Percentiles rank a stretch among this genome's conserved stretches.
phyloP scores from a whole-genome alignment of 2,329 filamentous ascomycete genomes.

The Falciphora oryzae region DNA sequence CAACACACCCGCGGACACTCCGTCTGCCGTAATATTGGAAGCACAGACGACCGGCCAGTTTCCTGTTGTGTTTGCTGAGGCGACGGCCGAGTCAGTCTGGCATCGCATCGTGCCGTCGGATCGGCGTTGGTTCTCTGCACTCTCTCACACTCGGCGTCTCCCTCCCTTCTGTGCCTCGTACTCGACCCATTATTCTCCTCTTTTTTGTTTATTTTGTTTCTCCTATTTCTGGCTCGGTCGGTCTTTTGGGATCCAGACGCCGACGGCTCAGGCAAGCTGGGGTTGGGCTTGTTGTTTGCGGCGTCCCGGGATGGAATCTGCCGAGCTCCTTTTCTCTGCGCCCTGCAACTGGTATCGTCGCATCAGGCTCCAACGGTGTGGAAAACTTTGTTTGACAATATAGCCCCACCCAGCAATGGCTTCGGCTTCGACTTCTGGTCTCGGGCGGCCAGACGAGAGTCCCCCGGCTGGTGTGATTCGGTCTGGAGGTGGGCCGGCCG shows the following conservation, averaged over 20 bases:
- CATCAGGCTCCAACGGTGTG: background rate
- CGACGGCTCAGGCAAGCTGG: background rate
- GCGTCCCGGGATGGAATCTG: background rate
- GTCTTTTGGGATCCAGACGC: background rate
- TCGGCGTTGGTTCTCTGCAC: background rate
- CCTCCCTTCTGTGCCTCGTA: background rate
- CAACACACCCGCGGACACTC: background rate
- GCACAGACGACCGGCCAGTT: background rate
- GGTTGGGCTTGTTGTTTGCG: background rate
- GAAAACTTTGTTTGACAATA: background rate
- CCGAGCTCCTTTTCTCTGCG: background rate
- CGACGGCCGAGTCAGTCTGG: background rate
- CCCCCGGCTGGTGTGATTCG: background rate
- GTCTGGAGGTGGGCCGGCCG: background rate
- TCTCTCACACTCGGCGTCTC: background rate
- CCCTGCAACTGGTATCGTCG: background rate
- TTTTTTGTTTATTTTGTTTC: background rate
- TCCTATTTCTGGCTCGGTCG: background rate
- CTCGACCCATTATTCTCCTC: background rate
- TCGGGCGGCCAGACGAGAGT: too few relatives aligned
- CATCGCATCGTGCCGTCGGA: background rate
- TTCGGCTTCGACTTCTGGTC: background rate
- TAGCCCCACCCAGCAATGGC: background rate
- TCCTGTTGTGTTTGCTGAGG: background rate
- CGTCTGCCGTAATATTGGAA: background rate